These are phyloP conservation scores for Sarocladium brachiariae DNA, from an alignment of 2,329 filamentous ascomycete genomes.

Conservation along the genomic window DNA sequence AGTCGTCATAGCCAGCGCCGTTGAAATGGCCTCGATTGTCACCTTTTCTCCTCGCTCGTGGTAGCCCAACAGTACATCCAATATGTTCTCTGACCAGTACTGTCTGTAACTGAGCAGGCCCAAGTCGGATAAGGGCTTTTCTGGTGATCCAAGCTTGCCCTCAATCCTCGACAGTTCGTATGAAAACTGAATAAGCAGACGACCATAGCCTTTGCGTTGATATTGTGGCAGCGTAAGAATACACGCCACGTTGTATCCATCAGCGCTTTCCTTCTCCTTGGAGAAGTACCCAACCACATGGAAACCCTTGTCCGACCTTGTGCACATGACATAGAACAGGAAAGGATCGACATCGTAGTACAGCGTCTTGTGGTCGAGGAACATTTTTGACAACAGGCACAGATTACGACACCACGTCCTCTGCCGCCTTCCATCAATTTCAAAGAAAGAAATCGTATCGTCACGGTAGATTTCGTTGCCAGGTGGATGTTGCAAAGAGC, in stretches of 20 bases:
- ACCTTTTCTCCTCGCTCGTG: constrained; percentile 63
- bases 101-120: constrained; percentile 91
- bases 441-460: constrained; percentile 81
- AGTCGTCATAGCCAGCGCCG: constrained; percentile 85
- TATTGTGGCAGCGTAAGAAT: constrained; percentile 95
- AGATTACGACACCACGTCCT: constrained; percentile 95
- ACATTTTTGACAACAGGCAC: constrained; percentile 90
- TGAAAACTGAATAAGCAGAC: constrained; percentile 90
- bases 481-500: constrained; percentile 82
- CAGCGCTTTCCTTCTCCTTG: constrained; percentile 95
- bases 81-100: constrained; percentile 94
- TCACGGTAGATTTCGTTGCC: constrained; percentile 98
- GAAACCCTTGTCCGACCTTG: constrained; percentile 78
- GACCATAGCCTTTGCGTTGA: constrained; percentile 88
- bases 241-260: constrained; percentile 97
- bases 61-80: constrained; percentile 73
- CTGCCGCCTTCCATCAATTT: constrained; percentile 91
- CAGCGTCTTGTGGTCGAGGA: constrained; percentile 94
- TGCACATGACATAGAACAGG: constrained; percentile 96
- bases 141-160: constrained; percentile 88
- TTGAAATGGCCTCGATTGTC: constrained; percentile 79
- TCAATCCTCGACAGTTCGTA: constrained; percentile 96
- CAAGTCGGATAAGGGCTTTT: constrained; percentile 92
- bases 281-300: constrained; percentile 99
- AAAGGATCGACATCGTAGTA: constrained; percentile 99